Base-by-base conservation (phyloP, 306 rosid genomes). In the Quercus rubra region DNA sequence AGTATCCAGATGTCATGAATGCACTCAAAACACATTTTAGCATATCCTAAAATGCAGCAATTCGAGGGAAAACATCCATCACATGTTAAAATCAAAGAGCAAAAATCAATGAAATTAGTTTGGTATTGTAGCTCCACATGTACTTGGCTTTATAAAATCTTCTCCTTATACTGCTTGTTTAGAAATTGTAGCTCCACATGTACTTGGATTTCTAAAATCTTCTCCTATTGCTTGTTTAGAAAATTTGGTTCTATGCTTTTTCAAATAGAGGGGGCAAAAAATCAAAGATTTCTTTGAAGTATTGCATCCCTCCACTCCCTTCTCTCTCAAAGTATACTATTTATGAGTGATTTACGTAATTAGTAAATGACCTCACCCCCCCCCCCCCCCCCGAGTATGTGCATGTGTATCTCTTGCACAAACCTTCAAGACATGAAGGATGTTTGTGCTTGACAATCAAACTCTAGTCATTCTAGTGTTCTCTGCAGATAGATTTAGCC, bases 1-100 rank as follows among this genome's bases (percentile, higher is more conserved):
- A 82, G 76, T 35, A 62, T 79, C 80, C 62, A 87, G 76, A 76
- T 62, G 31, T 85, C 80, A 87, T 74, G 82, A 54, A 77, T 54
- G 51, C 77, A 64, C 61, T 72, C 71, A 82, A 78, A 41, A 71
- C 61, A 76, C 70, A 55, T 58, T 76, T 71, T 57, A 55, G 14
- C 52, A 55, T 56, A 73, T 68, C 68, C 73, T 18, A 61, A 62
- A 68, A 74, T 71, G 82, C 62, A 80, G 55, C 74, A 46, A 64
- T 43, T 76, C 31, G 31, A 83, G 76, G 33, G 49, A 23, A 51
- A 57, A 76, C 17, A 75, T 75, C 54, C 51, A 35, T 19, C 51
- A 74, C 10, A 76, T 51, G 70, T 55, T 21, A 62, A 73, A 74
- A 55, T 75, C 49, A 49, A 64, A 41, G 49, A 66, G 15, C 52